Conservation (phyloP, 768 basidiomycete species). For the Phanerodontia chrysosporium region DNA sequence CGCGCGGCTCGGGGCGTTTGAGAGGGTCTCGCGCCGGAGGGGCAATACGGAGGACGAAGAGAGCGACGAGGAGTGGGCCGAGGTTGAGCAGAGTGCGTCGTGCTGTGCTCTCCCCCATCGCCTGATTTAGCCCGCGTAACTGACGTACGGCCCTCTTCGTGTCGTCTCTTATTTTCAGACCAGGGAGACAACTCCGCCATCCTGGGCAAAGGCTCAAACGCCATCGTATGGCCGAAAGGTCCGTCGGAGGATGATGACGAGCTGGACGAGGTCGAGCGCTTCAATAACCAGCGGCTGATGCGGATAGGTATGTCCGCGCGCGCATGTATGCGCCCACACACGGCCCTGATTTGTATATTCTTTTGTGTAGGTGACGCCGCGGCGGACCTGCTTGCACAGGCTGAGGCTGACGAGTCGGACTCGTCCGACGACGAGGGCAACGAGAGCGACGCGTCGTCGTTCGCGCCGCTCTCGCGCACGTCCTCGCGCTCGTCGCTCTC, state of each 20-base stretch:
- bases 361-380: conserved; percentile 48
- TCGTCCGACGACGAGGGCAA: conserved; percentile 33
- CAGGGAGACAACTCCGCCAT: conserved; percentile 42
- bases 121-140: no score
- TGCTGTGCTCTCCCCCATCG: not conserved
- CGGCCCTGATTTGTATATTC: conserved; percentile 25
- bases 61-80: conserved; percentile 42
- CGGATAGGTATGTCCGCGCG: conserved; percentile 53
- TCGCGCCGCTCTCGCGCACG: conserved; percentile 33
- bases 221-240: conserved; percentile 77
- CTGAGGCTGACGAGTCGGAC: conserved; percentile 48
- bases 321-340: not conserved
- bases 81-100: conserved; percentile 59
- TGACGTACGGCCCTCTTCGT: not conserved
- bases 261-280: conserved; percentile 58
- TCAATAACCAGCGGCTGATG: conserved; percentile 67
- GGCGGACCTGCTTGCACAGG: conserved; percentile 57
- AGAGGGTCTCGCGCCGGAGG: conserved; percentile 60
- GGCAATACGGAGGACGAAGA: conserved; percentile 33
- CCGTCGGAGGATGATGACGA: conserved; percentile 58
- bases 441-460: conserved; percentile 32
- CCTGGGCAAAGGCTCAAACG: conserved; percentile 71
- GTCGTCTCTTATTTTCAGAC: conserved; percentile 21
- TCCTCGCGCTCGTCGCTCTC: conserved; percentile 47
- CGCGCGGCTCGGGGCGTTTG: conserved; percentile 62